Base-by-base conservation (phyloP, 2,329 filamentous ascomycete genomes). In the Exophiala oligosperma region DNA sequence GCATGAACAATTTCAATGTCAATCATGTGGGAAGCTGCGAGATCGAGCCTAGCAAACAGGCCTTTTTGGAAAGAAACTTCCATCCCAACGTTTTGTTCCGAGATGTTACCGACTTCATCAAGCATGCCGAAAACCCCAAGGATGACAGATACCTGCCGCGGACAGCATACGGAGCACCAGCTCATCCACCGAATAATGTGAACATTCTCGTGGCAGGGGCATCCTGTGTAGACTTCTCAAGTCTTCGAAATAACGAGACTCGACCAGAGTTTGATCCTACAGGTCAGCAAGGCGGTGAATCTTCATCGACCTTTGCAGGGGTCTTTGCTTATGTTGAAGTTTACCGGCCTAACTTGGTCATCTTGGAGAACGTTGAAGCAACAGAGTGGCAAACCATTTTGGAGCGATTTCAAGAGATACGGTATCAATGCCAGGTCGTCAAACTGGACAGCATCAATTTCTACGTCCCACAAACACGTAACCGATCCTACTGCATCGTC, bases 141-240 rank as follows among this genome's bases (percentile, higher is more conserved):
- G 40, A 60, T 38, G 49, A 56, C 47, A 23, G 57, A 37, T 29
- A 37, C n/a, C 49, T 65, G 26, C 67, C 53, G 23, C 85, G 81
- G 21, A 92, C 88, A 1, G 87, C 86, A 1, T 87, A 87, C 67
- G 89, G 89, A 3, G 80, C 81, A 6, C 73, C 79, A 49, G 77
- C 77, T 3, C 52, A 71, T 1, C 82, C 91, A 1, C 88, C 88
- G 0, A 71, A 70, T 0, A 68, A 80, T 9, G 71, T 85, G 1
- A 86, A 92, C 62, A 69, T 93, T 0, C 73, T 93, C 1, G 76
- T 92, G 46, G 87, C 87, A 5, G 90, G 90, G 0, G 90, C 87
- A 43, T 86, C 88, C 0, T 94, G 90, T 64, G 87, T 90, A 1
- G 89, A 92, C 66, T 90, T 88, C 63, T 92, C 89, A 0, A 68